Conservation (phyloP, 108 stramenopile species). For the Pseudonitzschia pungens region DNA sequence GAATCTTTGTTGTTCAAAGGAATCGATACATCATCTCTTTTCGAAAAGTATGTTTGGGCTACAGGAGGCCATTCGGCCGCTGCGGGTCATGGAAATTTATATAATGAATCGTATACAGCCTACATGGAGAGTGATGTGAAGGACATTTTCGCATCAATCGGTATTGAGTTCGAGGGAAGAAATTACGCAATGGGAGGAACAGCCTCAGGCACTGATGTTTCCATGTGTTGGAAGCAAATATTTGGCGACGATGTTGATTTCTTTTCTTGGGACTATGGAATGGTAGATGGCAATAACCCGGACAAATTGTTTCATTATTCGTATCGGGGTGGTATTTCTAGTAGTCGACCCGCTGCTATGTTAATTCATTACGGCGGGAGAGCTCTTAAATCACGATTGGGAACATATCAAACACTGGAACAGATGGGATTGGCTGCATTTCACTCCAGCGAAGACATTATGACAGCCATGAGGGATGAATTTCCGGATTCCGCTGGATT, state of each 20-base stretch:
- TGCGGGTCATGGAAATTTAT: slow-evolving; percentile 81
- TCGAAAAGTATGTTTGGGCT: slow-evolving; percentile 22
- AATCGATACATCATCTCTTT: not conserved
- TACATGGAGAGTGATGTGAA: slow-evolving; percentile 50
- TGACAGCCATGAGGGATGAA: slow-evolving; percentile 1
- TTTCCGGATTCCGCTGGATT: slow-evolving; percentile 39
- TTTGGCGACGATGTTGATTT: slow-evolving; percentile 71
- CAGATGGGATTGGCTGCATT: slow-evolving; percentile 38
- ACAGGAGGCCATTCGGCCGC: slow-evolving; percentile 80
- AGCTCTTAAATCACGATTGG: not conserved
- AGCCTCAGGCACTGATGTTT: slow-evolving; percentile 47
- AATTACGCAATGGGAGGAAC: slow-evolving; percentile 81
- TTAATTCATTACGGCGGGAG: slow-evolving; percentile 3
- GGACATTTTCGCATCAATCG: slow-evolving; percentile 52
- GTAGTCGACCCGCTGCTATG: slow-evolving; percentile 32
- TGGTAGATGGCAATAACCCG: slow-evolving; percentile 37
- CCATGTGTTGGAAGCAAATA: slow-evolving; percentile 61
- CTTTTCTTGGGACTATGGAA: slow-evolving; percentile 66
- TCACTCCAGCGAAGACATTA: not conserved
- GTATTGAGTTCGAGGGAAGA: slow-evolving; percentile 61
- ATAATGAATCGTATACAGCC: slow-evolving; percentile 69
- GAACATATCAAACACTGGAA: slow-evolving; percentile 16
- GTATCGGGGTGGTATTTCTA: slow-evolving; percentile 31
- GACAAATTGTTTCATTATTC: slow-evolving; percentile 24
- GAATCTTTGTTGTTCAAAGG: not conserved